Conservation (phyloP, 768 basidiomycete genomes). For the Trametes coccinea region DNA sequence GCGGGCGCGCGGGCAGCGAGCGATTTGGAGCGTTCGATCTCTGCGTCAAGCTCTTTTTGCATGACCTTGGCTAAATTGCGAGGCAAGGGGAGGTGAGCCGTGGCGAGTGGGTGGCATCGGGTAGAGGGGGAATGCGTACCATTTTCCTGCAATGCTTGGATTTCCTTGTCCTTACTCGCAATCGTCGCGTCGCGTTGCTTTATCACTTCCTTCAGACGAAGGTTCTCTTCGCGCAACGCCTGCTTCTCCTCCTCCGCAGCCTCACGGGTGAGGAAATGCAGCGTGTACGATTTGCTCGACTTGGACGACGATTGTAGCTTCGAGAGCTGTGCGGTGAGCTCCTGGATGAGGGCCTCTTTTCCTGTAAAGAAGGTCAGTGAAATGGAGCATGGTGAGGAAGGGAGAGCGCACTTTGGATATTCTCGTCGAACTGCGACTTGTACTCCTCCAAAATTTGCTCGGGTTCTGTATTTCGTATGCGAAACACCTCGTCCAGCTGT, state of each 20-base stretch:
- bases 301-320: constrained; percentile 51
- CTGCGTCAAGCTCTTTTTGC: constrained; percentile 56
- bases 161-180: constrained; percentile 45
- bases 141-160: constrained; percentile 46
- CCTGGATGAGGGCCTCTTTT: constrained; percentile 54
- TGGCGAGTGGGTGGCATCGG: not conserved
- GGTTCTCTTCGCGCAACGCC: constrained; percentile 48
- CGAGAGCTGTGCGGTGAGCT: constrained; percentile 55
- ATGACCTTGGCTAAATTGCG: constrained; percentile 48
- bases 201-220: constrained; percentile 42
- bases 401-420: constrained; percentile 47
- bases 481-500: constrained; percentile 60
- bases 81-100: not conserved
- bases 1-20: constrained; percentile 45
- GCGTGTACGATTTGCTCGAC: constrained; percentile 48
- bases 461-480: constrained; percentile 63
- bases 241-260: constrained; percentile 70
- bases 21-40: constrained; percentile 52
- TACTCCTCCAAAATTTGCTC: constrained; percentile 55
- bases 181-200: constrained; percentile 46
- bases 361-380: constrained; percentile 40
- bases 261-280: constrained; percentile 73
- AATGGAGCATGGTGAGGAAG: not conserved
- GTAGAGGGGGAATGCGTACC: constrained; percentile 32
- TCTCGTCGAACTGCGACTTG: constrained; percentile 51